Evolutionary conservation across 208 protist species (phyloP).

Genomic region (Blastocrithidia nonstop): DNA sequence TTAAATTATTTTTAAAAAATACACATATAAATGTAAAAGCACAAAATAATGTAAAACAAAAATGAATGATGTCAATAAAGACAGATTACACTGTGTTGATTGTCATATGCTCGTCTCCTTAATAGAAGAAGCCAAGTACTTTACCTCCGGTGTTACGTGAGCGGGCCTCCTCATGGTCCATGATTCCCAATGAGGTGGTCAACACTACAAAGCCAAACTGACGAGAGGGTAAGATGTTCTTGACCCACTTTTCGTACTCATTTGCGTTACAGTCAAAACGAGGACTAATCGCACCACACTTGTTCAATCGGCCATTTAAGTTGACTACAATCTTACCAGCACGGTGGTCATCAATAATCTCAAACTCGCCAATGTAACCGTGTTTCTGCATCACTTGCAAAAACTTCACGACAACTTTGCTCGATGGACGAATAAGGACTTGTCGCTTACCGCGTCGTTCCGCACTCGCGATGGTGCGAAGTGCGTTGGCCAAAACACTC

Average conservation of each 20-base stretch:
- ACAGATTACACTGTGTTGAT: no score
- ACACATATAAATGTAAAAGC: no score
- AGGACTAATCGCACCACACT: conserved; percentile 99
- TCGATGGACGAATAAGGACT: conserved; percentile 97
- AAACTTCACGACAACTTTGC: conserved; percentile 99
- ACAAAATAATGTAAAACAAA: no score
- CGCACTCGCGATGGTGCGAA: conserved; percentile 98
- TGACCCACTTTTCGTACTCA: conserved; percentile 98
- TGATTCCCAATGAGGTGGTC: conserved; percentile 99
- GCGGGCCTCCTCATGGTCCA: conserved; percentile 99
- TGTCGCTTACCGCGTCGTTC: conserved; percentile 99
- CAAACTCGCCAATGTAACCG: conserved; percentile 99
- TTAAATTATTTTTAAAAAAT: no score
- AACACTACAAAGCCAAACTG: conserved; percentile 99
- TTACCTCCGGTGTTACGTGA: conserved; percentile 99
- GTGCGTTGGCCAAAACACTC: conserved; percentile 97
- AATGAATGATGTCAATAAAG: no score
- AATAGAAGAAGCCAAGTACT: conserved; percentile 99
- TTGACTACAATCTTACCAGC: conserved; percentile 99
- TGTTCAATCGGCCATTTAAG: conserved; percentile 99
- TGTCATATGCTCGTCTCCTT: no score
- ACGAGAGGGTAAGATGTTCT: conserved; percentile 98
- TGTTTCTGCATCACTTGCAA: conserved; percentile 99
- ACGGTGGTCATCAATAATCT: conserved; percentile 99
- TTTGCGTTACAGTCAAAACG: conserved; percentile 94